phyloP scores from a whole-genome alignment of 2,329 filamentous ascomycete genomes.

The Trichophyton simii region DNA sequence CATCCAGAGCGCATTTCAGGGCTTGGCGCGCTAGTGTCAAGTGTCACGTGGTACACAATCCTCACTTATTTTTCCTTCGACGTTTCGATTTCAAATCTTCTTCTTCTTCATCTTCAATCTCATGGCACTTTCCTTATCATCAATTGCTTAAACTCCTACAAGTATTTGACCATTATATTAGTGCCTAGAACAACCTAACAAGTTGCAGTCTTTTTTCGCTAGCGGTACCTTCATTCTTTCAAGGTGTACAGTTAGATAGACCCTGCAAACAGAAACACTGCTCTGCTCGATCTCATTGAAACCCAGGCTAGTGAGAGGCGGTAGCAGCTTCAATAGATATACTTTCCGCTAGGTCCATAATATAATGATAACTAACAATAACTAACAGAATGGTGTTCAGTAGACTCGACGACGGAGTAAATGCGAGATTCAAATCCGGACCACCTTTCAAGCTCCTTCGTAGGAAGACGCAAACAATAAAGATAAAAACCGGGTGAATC shows the following conservation, averaged over 20 bases:
- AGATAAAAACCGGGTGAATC: too few species aligned
- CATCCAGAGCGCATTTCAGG: neutral
- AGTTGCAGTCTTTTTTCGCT: constrained; percentile 87
- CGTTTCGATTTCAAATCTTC: constrained; percentile 19
- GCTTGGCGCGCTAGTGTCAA: constrained; percentile 17
- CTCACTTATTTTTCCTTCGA: constrained; percentile 13
- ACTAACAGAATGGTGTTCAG: too few species aligned
- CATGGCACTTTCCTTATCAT: constrained; percentile 90
- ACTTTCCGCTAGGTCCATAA: too few species aligned
- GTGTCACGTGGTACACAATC: neutral
- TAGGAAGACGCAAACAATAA: too few species aligned
- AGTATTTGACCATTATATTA: constrained; percentile 77
- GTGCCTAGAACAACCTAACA: constrained; percentile 62
- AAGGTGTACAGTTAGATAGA: constrained; percentile 96
- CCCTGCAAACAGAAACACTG: constrained; percentile 58
- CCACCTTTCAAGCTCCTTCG: too few species aligned
- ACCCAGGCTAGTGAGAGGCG: neutral
- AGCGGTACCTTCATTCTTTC: constrained; percentile 70
- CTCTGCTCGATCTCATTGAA: neutral
- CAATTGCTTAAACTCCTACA: constrained; percentile 59
- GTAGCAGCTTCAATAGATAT: too few species aligned
- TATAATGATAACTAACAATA: too few species aligned
- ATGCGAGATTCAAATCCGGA: too few species aligned
- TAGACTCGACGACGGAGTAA: too few species aligned
- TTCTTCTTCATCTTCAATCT: constrained; percentile 21